These are phyloP conservation scores for Andalucia godoyi DNA, from an alignment of 78 protist species.

Conservation along the genomic window DNA sequence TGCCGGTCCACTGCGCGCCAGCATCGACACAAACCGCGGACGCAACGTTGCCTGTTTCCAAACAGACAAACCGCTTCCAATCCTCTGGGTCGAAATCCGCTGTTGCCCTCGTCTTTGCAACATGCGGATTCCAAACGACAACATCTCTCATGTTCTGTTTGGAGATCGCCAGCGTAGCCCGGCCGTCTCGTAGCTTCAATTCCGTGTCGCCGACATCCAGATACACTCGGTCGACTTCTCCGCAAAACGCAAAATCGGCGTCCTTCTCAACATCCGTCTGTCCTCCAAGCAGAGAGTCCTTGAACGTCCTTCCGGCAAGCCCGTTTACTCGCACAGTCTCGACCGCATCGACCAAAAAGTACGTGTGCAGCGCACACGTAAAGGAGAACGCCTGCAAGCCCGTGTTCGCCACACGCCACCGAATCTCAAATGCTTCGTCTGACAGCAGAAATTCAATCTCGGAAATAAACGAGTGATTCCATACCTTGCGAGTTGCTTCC, in stretches of 20 bases:
- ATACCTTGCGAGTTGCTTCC: conserved; percentile 10
- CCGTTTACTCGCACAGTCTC: not conserved
- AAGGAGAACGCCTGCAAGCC: conserved; percentile 10
- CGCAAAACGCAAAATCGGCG: not conserved
- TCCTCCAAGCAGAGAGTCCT: conserved; percentile 1
- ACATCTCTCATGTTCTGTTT: not conserved
- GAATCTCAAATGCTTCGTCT: not conserved
- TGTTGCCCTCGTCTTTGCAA: not conserved
- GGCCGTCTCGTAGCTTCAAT: not conserved
- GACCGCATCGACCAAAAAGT: conserved; percentile 8
- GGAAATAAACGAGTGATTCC: conserved; percentile 8
- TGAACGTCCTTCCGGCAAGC: not conserved
- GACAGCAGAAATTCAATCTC: not conserved
- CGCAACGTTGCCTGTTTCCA: too few relatives aligned
- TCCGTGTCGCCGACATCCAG: not conserved
- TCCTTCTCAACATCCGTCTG: not conserved
- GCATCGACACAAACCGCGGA: not conserved
- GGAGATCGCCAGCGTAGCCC: not conserved
- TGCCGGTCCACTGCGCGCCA: not conserved
- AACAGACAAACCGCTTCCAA: too few relatives aligned
- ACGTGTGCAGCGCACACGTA: conserved; percentile 58
- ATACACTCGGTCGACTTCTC: conserved; percentile 12
- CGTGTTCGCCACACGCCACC: not conserved
- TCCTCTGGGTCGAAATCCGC: conserved; percentile 5
- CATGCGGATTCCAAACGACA: conserved; percentile 32